Base-by-base conservation (phyloP, 495 filamentous ascomycete genomes). In the Aspergillus conjunctus region DNA sequence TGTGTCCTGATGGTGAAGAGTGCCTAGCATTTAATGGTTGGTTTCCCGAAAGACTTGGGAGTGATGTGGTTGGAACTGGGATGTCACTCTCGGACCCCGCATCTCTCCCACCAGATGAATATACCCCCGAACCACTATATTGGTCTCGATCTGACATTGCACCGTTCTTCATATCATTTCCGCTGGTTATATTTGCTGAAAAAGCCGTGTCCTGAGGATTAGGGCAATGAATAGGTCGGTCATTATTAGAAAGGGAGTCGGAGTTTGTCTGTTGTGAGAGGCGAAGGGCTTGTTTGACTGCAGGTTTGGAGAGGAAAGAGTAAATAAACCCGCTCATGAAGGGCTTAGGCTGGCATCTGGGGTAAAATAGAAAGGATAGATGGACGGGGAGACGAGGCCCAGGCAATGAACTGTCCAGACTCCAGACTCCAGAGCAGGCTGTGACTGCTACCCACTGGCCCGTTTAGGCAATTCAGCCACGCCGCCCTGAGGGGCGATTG, bases 231-330 rank as follows among this genome's bases (percentile, higher is more conserved):
- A 60, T 60, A 31, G 59, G 37, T 57, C 59, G 50, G 59, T 55
- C 51, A 61, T 66, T 54, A 51, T 56, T 56, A 30, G 58, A 62
- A 51, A 58, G 57, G 44, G 60, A 60, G 33, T 51, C 60, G 43
- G 59, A 12, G 54, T 56, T 49, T 48, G 62, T 57, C 33, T 62
- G 73, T 62, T 77, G 71, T 45, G 88, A 90, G 69, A 88, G 85
- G 61, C 88, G 86, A 60, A 87, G 85, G 61, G 87, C 87, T 76
- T 90, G 85, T 73, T 88, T 88, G 67, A 91, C 77, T 68, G 91
- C 88, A 53, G 89, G 86, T 63, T 90, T 89, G 68, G 91, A 87
- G 61, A 93, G 73, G 65, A 92, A 87, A 32, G 91, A 88, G 45
- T 83, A 81, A 58, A 93, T 82, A 58, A 90, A 80, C 70, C 82